These are phyloP conservation scores for Akanthomyces dipterigenus DNA, from an alignment of 2,329 filamentous ascomycete genomes.

Conservation along the genomic window DNA sequence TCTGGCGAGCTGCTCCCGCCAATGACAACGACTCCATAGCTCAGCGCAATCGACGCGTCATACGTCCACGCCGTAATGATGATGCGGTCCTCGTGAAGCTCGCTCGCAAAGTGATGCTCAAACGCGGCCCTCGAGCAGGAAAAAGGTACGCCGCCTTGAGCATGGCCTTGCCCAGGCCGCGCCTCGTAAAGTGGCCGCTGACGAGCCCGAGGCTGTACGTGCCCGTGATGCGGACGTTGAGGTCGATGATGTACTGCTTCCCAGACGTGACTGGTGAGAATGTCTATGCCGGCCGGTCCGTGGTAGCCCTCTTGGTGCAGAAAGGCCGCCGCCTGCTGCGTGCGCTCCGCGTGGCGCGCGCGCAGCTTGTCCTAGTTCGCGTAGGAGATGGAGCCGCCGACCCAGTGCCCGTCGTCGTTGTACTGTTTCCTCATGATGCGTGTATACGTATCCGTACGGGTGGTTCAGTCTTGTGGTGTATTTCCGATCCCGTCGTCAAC, in stretches of 20 bases:
- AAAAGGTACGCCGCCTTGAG: slow-evolving; percentile 1
- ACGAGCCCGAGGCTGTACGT: slow-evolving; percentile 2
- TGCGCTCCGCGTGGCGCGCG: neutral
- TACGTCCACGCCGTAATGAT: slow-evolving; percentile 10
- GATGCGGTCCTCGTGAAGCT: slow-evolving; percentile 2
- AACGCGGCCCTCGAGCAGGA: slow-evolving; percentile 3
- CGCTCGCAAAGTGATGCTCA: slow-evolving; percentile 1
- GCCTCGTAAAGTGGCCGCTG: slow-evolving; percentile 6
- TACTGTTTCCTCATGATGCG: no score
- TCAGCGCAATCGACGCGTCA: slow-evolving; percentile 1
- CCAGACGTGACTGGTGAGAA: neutral
- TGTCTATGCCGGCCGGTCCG: slow-evolving; percentile 9
- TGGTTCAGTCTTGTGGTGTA: no score
- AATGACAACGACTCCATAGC: slow-evolving; percentile 5
- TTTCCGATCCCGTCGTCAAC: no score
- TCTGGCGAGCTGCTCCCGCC: neutral
- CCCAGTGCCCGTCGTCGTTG: neutral
- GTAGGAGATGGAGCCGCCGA: slow-evolving; percentile 1
- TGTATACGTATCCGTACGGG: no score
- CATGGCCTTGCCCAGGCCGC: slow-evolving; percentile 1
- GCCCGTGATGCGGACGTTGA: slow-evolving; percentile 9
- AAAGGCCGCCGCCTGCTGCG: neutral
- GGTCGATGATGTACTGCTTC: slow-evolving; percentile 10
- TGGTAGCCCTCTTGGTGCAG: slow-evolving; percentile 9
- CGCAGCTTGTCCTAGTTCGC: neutral